These are phyloP conservation scores for Apodospora peruviana DNA, from an alignment of 495 filamentous ascomycete species.

Conservation along the genomic window DNA sequence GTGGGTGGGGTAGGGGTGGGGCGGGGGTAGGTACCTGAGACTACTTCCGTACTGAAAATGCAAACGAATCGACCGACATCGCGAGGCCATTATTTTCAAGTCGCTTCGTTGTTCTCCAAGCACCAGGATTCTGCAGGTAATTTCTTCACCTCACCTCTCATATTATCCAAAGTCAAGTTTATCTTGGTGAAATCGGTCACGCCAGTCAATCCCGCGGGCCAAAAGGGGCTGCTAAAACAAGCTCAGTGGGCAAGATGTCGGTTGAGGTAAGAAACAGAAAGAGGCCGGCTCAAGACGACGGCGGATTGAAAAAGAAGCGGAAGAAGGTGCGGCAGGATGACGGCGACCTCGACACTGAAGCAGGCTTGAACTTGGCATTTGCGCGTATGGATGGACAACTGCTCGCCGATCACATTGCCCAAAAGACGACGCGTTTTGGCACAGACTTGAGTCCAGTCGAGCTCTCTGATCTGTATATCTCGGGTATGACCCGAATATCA, in stretches of 20 bases:
- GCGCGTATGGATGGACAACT: conserved; percentile 73
- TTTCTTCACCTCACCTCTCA: too few species aligned
- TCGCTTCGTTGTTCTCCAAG: too few species aligned
- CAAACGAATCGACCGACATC: too few species aligned
- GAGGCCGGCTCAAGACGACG: conserved; percentile 30
- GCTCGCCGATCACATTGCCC: conserved; percentile 80
- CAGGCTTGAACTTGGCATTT: conserved; percentile 76
- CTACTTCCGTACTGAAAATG: too few species aligned
- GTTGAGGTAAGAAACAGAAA: conserved; percentile 16
- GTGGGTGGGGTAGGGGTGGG: too few species aligned
- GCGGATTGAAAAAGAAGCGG: conserved; percentile 40
- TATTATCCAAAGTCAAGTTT: too few species aligned
- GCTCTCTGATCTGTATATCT: conserved; percentile 72
- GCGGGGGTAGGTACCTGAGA: too few species aligned
- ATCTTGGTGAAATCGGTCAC: too few species aligned
- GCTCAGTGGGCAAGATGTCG: not conserved
- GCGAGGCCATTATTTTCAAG: too few species aligned
- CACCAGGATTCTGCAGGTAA: too few species aligned
- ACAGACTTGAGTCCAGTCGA: conserved; percentile 76
- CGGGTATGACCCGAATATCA: conserved; percentile 46
- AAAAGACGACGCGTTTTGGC: conserved; percentile 70
- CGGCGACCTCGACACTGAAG: conserved; percentile 55
- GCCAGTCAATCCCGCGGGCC: too few species aligned
- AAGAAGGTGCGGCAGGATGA: conserved; percentile 51
- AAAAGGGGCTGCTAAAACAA: too few species aligned